Evolutionary conservation across 2,329 filamentous ascomycete genomes (phyloP).

Genomic region (Colletotrichum tanaceti): DNA sequence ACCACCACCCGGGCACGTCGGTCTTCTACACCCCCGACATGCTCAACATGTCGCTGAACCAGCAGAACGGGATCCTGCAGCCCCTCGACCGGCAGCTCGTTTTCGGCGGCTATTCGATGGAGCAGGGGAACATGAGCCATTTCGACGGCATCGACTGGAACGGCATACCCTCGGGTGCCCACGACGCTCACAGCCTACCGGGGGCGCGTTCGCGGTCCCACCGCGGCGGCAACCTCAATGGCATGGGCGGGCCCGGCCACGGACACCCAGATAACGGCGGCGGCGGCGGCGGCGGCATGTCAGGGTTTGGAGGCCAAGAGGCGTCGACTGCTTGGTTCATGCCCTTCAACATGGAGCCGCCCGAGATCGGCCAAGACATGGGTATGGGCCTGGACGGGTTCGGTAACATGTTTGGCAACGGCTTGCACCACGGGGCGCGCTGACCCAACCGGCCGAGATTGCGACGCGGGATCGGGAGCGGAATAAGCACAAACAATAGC

Average conservation of each 20-base stretch:
- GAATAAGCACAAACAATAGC: not conserved
- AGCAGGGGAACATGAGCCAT: slow-evolving; percentile 53
- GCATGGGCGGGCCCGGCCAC: slow-evolving; percentile 47
- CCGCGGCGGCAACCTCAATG: slow-evolving; percentile 47
- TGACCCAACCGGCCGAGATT: slow-evolving; percentile 1
- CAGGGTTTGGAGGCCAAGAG: slow-evolving; percentile 52
- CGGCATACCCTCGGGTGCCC: slow-evolving; percentile 50
- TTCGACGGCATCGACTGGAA: slow-evolving; percentile 61
- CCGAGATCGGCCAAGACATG: slow-evolving; percentile 66
- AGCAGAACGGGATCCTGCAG: slow-evolving; percentile 67
- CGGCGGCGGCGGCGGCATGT: slow-evolving; percentile 4
- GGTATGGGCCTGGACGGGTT: slow-evolving; percentile 61
- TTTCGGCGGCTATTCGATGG: slow-evolving; percentile 76
- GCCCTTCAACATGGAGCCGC: slow-evolving; percentile 90
- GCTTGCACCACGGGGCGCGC: slow-evolving; percentile 44
- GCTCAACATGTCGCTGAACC: slow-evolving; percentile 63
- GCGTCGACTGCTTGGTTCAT: slow-evolving; percentile 85
- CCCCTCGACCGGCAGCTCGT: slow-evolving; percentile 82
- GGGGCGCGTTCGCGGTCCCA: slow-evolving; percentile 27
- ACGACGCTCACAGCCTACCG: slow-evolving; percentile 45
- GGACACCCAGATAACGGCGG: slow-evolving; percentile 36
- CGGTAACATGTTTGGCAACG: slow-evolving; percentile 59
- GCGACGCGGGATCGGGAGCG: not conserved
- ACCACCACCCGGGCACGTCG: slow-evolving; percentile 52
- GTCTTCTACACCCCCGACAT: slow-evolving; percentile 64